Evolutionary conservation across 2,329 filamentous ascomycete species (phyloP), one percentile per base, ranked within the genome.

Genomic region (Endothia cerciana): DNA sequence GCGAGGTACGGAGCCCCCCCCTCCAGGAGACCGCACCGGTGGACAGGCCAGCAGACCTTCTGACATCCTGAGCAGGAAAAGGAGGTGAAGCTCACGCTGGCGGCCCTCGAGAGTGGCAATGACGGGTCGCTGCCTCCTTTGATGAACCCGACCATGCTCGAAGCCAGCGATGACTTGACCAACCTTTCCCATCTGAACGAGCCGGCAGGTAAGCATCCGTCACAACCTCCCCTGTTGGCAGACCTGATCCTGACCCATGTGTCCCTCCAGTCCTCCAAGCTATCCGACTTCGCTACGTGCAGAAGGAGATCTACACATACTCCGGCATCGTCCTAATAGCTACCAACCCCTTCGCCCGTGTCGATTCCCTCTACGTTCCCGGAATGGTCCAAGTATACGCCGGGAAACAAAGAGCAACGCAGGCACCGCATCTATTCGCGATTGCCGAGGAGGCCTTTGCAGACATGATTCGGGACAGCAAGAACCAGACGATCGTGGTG

Each of bases 381-480:
- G 95, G 95, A 71, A 99, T 99, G 94, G 94, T 99, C n/a, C 95
- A 99, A 79, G 93, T 98, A 47, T 99, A 99, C 80, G 94, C 95
- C 65, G 95, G 95, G 75, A 98, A 94, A 80, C 94, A 97, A 79
- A 88, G 95, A 79, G 93, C 94, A 67, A 97, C 95, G 66, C 95
- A 98, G 80, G 95, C 96, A 66, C 95, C 95, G 63, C 95, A 99
- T 87, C 81, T 99, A 75, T 99, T 99, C 80, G 95, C 95, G 72
- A 99, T 99, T 81, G 95, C 95, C 53, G 95, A 99, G 79, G 96
- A 99, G 80, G 94, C 95, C 68, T 99, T 98, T 72, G 95, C 92
- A 76, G 95, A 99, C 82, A 99, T 99, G 95, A 81, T 99, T 76
- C 91, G 95, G 71, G 95, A 97, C 81, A 86, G 87, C 72, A 94